These are phyloP conservation scores for Phoma sp. DNA, from an alignment of 2,329 filamentous ascomycete genomes.

Conservation along the genomic window DNA sequence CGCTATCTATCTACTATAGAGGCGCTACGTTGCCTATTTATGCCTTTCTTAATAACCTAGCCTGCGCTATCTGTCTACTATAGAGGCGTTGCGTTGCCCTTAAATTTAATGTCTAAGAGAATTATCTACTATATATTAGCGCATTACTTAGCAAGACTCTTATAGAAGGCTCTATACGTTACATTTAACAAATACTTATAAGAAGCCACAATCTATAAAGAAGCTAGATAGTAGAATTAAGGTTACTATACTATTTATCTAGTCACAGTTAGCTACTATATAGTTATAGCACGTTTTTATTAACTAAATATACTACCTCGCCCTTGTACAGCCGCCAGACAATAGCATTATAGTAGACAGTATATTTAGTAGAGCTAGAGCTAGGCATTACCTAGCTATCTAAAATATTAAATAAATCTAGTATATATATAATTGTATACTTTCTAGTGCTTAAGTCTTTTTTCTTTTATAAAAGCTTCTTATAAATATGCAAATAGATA, in stretches of 20 bases:
- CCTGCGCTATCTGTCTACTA: conserved; percentile 96
- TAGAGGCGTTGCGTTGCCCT: conserved; percentile 93
- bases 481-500: conserved; percentile 88
- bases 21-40: no score
- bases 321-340: conserved; percentile 98
- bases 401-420: conserved; percentile 94
- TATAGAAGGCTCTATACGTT: conserved; percentile 67
- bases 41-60: no score
- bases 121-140: conserved; percentile 70
- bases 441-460: conserved; percentile 94
- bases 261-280: conserved; percentile 30
- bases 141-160: neutral
- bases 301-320: conserved; percentile 76
- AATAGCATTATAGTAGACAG: conserved; percentile 91
- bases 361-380: conserved; percentile 91
- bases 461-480: conserved; percentile 88
- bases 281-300: neutral
- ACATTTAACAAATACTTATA: conserved; percentile 79
- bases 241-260: conserved; percentile 93
- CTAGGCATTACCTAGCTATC: conserved; percentile 91
- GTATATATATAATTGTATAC: conserved; percentile 97
- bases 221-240: conserved; percentile 92
- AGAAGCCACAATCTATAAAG: no score
- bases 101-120: conserved; percentile 89
- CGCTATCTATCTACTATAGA: no score